These are phyloP conservation scores for Xylariaceae sp. DNA, from an alignment of 2,329 filamentous ascomycete genomes.

Conservation along the genomic window DNA sequence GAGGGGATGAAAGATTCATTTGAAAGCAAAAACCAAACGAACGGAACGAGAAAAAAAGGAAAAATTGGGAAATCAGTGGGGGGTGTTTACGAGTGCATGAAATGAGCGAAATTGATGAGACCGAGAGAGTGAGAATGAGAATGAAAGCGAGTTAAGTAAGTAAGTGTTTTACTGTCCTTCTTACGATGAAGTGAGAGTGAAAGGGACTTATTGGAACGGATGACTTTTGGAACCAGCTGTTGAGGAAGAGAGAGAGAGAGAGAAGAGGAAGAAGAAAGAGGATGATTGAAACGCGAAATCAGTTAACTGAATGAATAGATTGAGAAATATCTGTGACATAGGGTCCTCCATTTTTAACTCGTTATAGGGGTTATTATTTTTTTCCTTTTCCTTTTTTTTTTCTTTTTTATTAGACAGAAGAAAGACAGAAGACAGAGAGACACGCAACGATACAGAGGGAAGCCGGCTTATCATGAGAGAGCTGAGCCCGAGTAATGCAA, in stretches of 20 bases:
- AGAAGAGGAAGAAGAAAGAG: not conserved
- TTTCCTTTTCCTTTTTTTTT: too few relatives aligned
- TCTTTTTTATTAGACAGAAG: not conserved
- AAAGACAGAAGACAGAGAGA: slow-evolving; percentile 28
- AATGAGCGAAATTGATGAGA: too few relatives aligned
- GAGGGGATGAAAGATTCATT: not conserved
- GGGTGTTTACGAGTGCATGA: too few relatives aligned
- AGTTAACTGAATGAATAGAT: not conserved
- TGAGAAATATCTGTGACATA: slow-evolving; percentile 16
- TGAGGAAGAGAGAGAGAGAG: not conserved
- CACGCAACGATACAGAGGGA: slow-evolving; percentile 3
- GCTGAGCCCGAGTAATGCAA: not conserved
- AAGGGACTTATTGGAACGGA: too few relatives aligned
- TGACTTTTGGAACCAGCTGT: not conserved
- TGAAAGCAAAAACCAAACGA: slow-evolving; percentile 3
- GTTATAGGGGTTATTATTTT: too few relatives aligned
- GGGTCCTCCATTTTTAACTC: too few relatives aligned
- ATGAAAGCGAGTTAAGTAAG: too few relatives aligned
- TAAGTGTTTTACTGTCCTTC: too few relatives aligned
- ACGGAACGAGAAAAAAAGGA: slow-evolving; percentile 23
- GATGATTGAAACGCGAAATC: not conserved
- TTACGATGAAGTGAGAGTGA: too few relatives aligned
- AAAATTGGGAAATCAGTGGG: too few relatives aligned
- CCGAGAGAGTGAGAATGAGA: too few relatives aligned
- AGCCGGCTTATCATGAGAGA: not conserved